phyloP scores from a whole-genome alignment of 108 stramenopile species.

The Stephanodiscus minutulus region DNA sequence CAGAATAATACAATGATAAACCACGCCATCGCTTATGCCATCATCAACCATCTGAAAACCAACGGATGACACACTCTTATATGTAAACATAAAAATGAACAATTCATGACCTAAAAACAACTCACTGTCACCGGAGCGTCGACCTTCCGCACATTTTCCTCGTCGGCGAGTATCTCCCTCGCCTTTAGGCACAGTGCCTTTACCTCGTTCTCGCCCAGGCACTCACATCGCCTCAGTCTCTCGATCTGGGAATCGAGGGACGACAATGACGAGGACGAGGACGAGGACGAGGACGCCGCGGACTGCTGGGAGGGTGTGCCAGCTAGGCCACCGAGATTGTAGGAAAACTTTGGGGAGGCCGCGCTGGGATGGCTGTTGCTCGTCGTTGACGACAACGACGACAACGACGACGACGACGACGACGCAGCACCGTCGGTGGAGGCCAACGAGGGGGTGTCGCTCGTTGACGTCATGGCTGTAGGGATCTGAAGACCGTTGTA shows the following conservation, averaged over 20 bases:
- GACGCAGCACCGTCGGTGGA: neutral
- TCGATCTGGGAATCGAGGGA: slow-evolving; percentile 92
- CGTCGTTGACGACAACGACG: too few relatives aligned
- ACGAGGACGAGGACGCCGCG: too few relatives aligned
- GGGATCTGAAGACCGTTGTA: too few relatives aligned
- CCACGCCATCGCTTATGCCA: too few relatives aligned
- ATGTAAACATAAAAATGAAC: slow-evolving; percentile 2
- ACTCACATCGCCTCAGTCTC: slow-evolving; percentile 95
- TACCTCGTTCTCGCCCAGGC: slow-evolving; percentile 97
- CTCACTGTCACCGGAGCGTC: slow-evolving; percentile 97
- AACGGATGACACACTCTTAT: too few relatives aligned
- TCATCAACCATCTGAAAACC: too few relatives aligned
- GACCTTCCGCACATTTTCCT: slow-evolving; percentile 97
- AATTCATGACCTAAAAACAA: neutral
- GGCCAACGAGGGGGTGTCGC: neutral
- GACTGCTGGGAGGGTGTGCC: too few relatives aligned
- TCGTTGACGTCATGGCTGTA: neutral
- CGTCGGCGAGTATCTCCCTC: slow-evolving; percentile 97
- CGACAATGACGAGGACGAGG: slow-evolving; percentile 14
- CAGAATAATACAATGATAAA: too few relatives aligned
- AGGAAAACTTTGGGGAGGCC: too few relatives aligned
- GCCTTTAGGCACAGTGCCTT: slow-evolving; percentile 96
- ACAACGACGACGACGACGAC: neutral
- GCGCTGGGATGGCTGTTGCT: too few relatives aligned
- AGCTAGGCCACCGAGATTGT: too few relatives aligned